These are phyloP conservation scores for Brassica rapa DNA, from an alignment of 345 rosid genomes.

Conservation along the genomic window DNA sequence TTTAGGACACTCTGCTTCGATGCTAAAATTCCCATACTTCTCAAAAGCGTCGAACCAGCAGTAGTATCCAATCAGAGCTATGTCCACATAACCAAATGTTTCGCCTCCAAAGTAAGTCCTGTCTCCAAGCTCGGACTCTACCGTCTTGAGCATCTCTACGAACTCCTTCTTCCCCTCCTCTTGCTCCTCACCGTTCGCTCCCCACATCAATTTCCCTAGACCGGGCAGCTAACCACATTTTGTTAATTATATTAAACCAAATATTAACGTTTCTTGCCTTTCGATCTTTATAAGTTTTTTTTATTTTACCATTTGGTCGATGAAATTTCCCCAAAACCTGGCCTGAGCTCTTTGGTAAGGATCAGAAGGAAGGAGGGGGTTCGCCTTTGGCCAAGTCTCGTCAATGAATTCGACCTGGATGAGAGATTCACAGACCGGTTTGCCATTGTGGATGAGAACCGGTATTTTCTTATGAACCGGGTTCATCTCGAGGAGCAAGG, in stretches of 20 bases:
- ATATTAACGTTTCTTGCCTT: background rate
- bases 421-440: constrained; percentile 10
- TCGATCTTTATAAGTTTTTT: background rate
- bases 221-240: background rate
- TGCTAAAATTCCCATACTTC: constrained; percentile 52
- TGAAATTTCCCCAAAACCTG: background rate
- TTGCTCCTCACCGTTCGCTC: constrained; percentile 47
- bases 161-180: constrained; percentile 49
- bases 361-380: background rate
- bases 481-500: constrained; percentile 30
- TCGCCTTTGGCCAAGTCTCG: background rate
- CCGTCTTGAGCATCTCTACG: constrained; percentile 53
- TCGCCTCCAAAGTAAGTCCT: constrained; percentile 57
- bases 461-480: constrained; percentile 42
- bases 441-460: constrained; percentile 12
- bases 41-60: constrained; percentile 54
- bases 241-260: background rate
- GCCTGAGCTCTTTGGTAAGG: constrained; percentile 6
- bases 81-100: constrained; percentile 44
- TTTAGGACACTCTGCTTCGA: constrained; percentile 54
- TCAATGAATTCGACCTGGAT: constrained; percentile 7
- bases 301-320: background rate
- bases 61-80: constrained; percentile 42
- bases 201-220: constrained; percentile 29
- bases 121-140: constrained; percentile 48